Percentiles rank a stretch among this genome's conserved stretches.
Conservation (phyloP, 495 filamentous ascomycete genomes). For the Daldinia childiae region DNA sequence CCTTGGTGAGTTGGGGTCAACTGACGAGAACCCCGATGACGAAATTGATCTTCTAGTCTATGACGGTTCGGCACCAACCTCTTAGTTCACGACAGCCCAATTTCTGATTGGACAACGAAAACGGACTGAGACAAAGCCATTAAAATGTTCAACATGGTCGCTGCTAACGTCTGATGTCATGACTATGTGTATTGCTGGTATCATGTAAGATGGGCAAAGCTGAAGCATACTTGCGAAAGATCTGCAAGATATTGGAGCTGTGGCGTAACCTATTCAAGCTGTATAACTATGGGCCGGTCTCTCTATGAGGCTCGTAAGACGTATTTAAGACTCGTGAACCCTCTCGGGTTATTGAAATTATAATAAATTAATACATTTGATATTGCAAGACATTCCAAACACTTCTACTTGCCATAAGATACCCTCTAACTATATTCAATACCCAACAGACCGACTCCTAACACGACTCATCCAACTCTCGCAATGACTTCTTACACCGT, state of each 20-base stretch:
- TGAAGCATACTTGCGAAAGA: conserved; percentile 12
- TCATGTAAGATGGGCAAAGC: conserved; percentile 7
- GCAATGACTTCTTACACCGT: conserved; percentile 29
- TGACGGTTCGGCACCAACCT: conserved; percentile 22
- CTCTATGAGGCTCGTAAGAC: not conserved
- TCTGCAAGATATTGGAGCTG: not conserved
- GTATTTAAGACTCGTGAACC: conserved; percentile 22
- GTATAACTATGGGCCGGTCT: conserved; percentile 2
- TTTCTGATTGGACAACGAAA: conserved; percentile 35
- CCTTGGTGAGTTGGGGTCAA: conserved; percentile 8
- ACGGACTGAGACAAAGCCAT: conserved; percentile 33
- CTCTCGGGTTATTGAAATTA: not conserved
- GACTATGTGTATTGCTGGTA: conserved; percentile 8
- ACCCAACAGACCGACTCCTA: not conserved
- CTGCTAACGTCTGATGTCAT: conserved; percentile 37
- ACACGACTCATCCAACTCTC: not conserved
- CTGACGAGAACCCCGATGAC: conserved; percentile 33
- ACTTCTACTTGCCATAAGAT: not conserved
- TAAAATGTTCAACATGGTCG: conserved; percentile 22
- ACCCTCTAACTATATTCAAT: not conserved
- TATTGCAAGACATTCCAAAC: not conserved
- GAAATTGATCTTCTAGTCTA: conserved; percentile 26
- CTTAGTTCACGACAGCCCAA: conserved; percentile 26
- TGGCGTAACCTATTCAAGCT: conserved; percentile 5
- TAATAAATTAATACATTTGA: not conserved